phyloP scores from a whole-genome alignment of 805 yeast species.

The Torulaspora delbrueckii region DNA sequence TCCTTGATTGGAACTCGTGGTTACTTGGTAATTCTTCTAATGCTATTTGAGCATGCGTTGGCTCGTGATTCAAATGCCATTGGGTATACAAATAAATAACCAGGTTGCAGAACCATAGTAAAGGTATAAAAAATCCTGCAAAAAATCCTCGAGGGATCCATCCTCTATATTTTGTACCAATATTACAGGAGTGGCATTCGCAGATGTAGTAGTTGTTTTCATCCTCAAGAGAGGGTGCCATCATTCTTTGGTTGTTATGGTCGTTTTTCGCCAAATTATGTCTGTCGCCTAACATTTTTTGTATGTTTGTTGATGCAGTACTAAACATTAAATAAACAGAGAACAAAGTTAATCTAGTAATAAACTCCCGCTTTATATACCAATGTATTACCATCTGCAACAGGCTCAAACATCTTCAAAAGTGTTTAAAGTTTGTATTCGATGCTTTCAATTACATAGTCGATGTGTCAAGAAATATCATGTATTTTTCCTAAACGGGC shows the following conservation, averaged over 20 bases:
- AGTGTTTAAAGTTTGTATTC: neutral
- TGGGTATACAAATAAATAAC: constrained; percentile 19
- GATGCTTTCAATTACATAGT: neutral
- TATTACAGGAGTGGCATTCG: constrained; percentile 24
- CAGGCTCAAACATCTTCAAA: neutral
- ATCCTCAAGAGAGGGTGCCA: constrained; percentile 19
- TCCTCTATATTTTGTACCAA: constrained; percentile 1
- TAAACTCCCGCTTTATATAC: neutral
- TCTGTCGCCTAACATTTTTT: neutral
- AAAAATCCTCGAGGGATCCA: constrained; percentile 16
- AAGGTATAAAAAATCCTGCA: constrained; percentile 25
- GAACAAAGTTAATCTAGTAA: too few relatives aligned
- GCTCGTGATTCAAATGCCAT: constrained; percentile 22
- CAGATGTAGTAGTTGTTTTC: constrained; percentile 16
- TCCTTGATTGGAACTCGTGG: constrained; percentile 18
- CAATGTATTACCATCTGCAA: neutral
- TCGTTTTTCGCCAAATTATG: neutral
- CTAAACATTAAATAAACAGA: neutral
- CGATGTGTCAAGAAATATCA: neutral
- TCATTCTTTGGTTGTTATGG: constrained; percentile 1
- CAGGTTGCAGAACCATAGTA: constrained; percentile 21
- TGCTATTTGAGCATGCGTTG: constrained; percentile 19
- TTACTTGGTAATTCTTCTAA: constrained; percentile 29
- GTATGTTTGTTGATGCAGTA: neutral
- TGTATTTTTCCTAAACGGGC: constrained; percentile 7